These are phyloP conservation scores for Magnolia changhungtana DNA, from an alignment of 164 flowering plant species.

Conservation along the genomic window DNA sequence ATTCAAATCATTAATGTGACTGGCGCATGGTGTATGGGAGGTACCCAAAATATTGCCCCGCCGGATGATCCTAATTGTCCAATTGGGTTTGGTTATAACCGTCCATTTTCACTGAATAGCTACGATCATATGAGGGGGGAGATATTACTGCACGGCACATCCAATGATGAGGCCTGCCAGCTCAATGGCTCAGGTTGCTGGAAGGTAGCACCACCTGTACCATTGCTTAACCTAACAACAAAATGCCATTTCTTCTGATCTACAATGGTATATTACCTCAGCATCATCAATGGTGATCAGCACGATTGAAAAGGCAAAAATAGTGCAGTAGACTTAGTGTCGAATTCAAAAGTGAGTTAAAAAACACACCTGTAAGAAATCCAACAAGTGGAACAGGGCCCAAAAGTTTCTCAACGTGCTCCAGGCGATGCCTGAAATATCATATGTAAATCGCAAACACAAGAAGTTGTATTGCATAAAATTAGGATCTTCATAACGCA, in stretches of 20 bases:
- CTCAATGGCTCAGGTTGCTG: not conserved
- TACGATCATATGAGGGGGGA: not conserved
- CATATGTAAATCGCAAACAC: not conserved
- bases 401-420: conserved; percentile 49
- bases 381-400: conserved; percentile 86
- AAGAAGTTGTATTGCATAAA: conserved; percentile 5
- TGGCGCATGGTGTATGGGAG: not conserved
- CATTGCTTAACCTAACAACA: not conserved
- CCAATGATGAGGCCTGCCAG: not conserved
- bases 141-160: not conserved
- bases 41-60: not conserved
- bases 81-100: not conserved
- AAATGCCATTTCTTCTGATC: not conserved
- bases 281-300: not conserved
- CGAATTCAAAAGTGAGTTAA: not conserved
- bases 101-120: not conserved
- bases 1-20: too few relatives aligned
- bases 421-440: conserved; percentile 65
- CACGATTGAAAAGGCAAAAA: not conserved
- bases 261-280: not conserved
- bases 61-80: not conserved
- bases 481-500: not conserved
- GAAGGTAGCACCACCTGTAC: not conserved
- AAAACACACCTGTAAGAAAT: conserved; percentile 60
- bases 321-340: not conserved